Conservation (phyloP, 164 flowering plant genomes). For the Vitis vinifera region ASM3070453v1 NC_081822.1:32930001-32930500, state of each 20-base stretch:
- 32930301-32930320: slow-evolving; percentile 45
- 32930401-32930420: slow-evolving; percentile 87
- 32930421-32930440: slow-evolving; percentile 66
- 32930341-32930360: slow-evolving; percentile 77
- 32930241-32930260: slow-evolving; percentile 97
- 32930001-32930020: slow-evolving; percentile 6
- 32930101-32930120: no score
- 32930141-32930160: no score
- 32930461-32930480: background rate
- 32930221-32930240: slow-evolving; percentile 76
- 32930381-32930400: slow-evolving; percentile 93
- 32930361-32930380: slow-evolving; percentile 95
- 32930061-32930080: no score
- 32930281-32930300: no score
- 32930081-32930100: no score
- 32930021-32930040: background rate
- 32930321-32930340: slow-evolving; percentile 67
- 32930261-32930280: slow-evolving; percentile 71
- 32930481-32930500: background rate
- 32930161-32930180: no score
- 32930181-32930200: background rate
- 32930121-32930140: no score
- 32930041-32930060: background rate
- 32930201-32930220: slow-evolving; percentile 65
- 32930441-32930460: background rate